A percentile compares a stretch with the other conserved stretches of the same genome.
Conservation (phyloP, 495 filamentous ascomycete genomes). For the Physcia stellaris region DNA sequence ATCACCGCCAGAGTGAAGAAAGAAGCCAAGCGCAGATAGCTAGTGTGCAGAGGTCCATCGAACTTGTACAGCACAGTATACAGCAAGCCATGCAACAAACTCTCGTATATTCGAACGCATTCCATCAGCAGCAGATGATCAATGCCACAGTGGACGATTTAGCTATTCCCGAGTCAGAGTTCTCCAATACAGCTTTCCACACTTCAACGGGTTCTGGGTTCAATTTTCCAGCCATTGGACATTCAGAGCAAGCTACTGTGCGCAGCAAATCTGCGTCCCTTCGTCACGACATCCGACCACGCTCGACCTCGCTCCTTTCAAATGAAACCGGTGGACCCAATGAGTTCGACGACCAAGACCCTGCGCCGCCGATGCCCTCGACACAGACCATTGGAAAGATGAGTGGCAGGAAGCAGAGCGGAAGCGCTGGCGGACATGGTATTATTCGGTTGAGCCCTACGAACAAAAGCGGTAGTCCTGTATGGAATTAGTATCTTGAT, state of each 20-base stretch:
- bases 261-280: slow-evolving; percentile 27
- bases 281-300: slow-evolving; percentile 14
- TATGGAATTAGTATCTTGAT: slow-evolving; percentile 13
- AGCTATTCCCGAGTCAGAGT: slow-evolving; percentile 34
- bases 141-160: slow-evolving; percentile 27
- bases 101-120: slow-evolving; percentile 31
- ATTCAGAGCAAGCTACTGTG: slow-evolving; percentile 13
- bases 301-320: slow-evolving; percentile 14
- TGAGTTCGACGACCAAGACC: slow-evolving; percentile 15
- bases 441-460: slow-evolving; percentile 16
- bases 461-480: slow-evolving; percentile 15
- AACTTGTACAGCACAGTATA: slow-evolving; percentile 33
- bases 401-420: slow-evolving; percentile 21
- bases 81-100: slow-evolving; percentile 36
- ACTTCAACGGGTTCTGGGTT: slow-evolving; percentile 7
- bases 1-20: slow-evolving; percentile 43
- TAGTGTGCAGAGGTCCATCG: slow-evolving; percentile 29
- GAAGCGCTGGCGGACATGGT: slow-evolving; percentile 30
- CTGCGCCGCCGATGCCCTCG: slow-evolving; percentile 17
- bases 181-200: slow-evolving; percentile 33
- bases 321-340: slow-evolving; percentile 10
- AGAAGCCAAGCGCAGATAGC: slow-evolving; percentile 32
- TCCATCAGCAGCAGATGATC: slow-evolving; percentile 29
- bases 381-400: slow-evolving; percentile 12
- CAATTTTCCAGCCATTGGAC: slow-evolving; percentile 18